Conservation (phyloP, 805 yeast genomes). For the Kodamaea kaohsiungensis region DNA sequence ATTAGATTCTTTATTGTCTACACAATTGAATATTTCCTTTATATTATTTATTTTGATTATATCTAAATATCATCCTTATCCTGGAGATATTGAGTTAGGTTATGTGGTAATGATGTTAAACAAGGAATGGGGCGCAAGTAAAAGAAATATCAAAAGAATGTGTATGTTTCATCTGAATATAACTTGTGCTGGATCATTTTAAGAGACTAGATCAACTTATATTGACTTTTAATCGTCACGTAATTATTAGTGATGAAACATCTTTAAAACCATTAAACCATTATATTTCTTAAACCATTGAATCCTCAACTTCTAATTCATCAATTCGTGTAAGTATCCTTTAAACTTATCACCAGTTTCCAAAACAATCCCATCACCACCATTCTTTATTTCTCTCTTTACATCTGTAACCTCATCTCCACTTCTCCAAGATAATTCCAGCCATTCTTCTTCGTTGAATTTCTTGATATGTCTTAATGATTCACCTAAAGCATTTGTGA, state of each 20-base stretch:
- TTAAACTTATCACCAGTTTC: constrained; percentile 24
- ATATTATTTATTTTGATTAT: not conserved
- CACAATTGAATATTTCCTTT: not conserved
- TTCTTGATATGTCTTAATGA: constrained; percentile 39
- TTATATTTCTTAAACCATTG: not conserved
- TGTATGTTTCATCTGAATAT: too few species aligned
- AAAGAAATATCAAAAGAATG: too few species aligned
- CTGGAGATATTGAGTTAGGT: too few species aligned
- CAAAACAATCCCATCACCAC: constrained; percentile 20
- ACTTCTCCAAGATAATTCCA: constrained; percentile 29
- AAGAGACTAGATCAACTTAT: too few species aligned
- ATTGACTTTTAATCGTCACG: too few species aligned
- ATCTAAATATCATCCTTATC: not conserved
- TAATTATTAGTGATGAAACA: too few species aligned
- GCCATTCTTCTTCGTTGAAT: constrained; percentile 46
- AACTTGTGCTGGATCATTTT: too few species aligned
- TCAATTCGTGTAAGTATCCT: constrained; percentile 27
- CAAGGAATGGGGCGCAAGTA: too few species aligned
- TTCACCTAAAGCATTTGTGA: constrained; percentile 35
- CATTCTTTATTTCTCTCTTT: constrained; percentile 15
- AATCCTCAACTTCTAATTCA: constrained; percentile 5
- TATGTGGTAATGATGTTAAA: too few species aligned
- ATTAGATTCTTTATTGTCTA: not conserved
- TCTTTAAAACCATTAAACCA: too few species aligned
- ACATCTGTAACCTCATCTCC: constrained; percentile 18